phyloP scores from a whole-genome alignment of 2,329 filamentous ascomycete genomes.

The Talaromyces rugulosus region DNA sequence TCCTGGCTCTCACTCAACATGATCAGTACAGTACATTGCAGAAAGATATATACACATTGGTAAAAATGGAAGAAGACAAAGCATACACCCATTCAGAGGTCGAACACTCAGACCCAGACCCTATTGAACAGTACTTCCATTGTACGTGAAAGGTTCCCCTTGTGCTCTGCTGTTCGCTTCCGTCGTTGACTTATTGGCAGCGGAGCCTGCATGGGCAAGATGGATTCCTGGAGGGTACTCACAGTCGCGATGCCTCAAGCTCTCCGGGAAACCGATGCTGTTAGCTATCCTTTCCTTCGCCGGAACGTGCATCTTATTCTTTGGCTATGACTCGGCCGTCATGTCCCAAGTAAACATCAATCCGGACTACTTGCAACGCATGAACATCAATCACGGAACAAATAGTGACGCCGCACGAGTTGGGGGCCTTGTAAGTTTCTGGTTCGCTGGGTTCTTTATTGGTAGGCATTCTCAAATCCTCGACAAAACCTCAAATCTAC shows the following conservation, averaged over 20 bases:
- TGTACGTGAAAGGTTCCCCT: neutral
- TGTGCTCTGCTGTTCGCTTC: neutral
- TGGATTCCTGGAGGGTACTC: conserved; percentile 1
- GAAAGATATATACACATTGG: neutral
- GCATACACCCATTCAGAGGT: neutral
- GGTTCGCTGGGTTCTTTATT: conserved; percentile 23
- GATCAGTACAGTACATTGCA: neutral
- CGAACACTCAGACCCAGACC: neutral
- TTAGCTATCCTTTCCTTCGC: conserved; percentile 3
- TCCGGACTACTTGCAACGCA: conserved; percentile 19
- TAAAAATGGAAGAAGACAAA: neutral
- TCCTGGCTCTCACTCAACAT: neutral
- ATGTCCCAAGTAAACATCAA: conserved; percentile 26
- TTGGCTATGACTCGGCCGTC: conserved; percentile 21
- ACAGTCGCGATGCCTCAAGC: conserved; percentile 1
- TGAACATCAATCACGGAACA: conserved; percentile 18
- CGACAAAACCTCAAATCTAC: neutral
- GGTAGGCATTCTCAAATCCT: conserved; percentile 7
- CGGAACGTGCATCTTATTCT: conserved; percentile 19
- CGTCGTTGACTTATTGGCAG: neutral
- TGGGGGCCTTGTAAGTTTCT: conserved; percentile 24
- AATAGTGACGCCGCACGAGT: conserved; percentile 20
- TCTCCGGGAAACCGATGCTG: neutral
- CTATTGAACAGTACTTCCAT: neutral
- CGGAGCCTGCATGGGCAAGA: neutral